Evolutionary conservation across 1,284 basidiomycete species (phyloP), one percentile per base, ranked within the genome.

Genomic region (Ganoderma sinense): DNA sequence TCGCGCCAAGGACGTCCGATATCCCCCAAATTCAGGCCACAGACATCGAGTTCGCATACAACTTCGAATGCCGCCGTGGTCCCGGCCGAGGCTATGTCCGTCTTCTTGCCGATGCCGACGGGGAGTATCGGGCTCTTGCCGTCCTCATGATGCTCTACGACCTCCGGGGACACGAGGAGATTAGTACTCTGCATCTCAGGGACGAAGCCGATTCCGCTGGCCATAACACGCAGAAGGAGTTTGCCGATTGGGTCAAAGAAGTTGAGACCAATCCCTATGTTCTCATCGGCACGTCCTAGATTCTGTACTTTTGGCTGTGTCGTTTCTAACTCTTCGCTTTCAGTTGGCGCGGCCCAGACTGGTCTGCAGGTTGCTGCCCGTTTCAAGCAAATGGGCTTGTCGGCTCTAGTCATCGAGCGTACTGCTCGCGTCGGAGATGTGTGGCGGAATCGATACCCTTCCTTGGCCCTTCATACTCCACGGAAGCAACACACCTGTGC

Each of bases 271-370:
- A 77, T 56, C 80, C 79, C 1, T 65, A 80, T 40, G 79, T 79
- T 29, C 61, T 81, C 31, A 77, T 80, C 26, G 71, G 80, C 79
- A 55, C 41, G 31, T 36, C 8, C 5, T 5, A n/a, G n/a, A 51
- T 29, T 2, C 36, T 36, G n/a, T 45, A 26, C 60, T 7, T 26
- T 41, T 45, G 10, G n/a, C 23, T 4, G 20, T n/a, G 14, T 31
- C 26, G 2, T 18, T n/a, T 14, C 48, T 53, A 14, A 62, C 60
- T 16, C 6, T 33, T n/a, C 33, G 4, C 26, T 23, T 5, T 64
- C 14, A 84, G 84, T 91, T 51, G 89, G 89, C 5, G 88, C 79
- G 5, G 88, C 88, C 1, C 89, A 90, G 74, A 85, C 82, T 14
- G 89, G 88, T 0, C 78, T 90, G 16, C 83, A 83, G 33, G 73